A percentile compares a stretch with the other conserved stretches of the same genome.
Evolutionary conservation across 331 rosid species (phyloP).

Genomic region (Phaseolus coccineus): DNA sequence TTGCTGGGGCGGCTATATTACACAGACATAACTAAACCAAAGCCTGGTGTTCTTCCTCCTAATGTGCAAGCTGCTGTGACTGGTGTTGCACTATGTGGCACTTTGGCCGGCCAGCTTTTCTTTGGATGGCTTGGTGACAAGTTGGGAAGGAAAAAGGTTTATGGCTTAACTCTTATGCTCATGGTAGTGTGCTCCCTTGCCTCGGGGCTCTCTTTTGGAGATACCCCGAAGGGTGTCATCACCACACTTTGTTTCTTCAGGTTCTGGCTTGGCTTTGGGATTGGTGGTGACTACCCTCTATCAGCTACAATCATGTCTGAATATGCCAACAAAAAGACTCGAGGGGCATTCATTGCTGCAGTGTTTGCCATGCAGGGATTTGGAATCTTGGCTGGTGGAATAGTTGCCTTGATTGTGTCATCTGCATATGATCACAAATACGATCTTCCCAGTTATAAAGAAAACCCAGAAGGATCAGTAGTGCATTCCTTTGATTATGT

Average conservation of each 20-base stretch:
- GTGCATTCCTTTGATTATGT: slow-evolving; percentile 68
- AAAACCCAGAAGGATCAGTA: slow-evolving; percentile 31
- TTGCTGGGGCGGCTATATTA: slow-evolving; percentile 82
- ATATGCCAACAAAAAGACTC: slow-evolving; percentile 88
- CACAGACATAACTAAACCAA: slow-evolving; percentile 32
- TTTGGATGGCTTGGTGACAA: slow-evolving; percentile 98
- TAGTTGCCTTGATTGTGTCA: slow-evolving; percentile 68
- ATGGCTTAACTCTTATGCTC: slow-evolving; percentile 75
- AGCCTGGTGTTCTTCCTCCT: slow-evolving; percentile 81
- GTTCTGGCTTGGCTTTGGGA: slow-evolving; percentile 97
- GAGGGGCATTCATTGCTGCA: slow-evolving; percentile 91
- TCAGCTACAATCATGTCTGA: slow-evolving; percentile 98
- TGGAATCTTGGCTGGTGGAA: slow-evolving; percentile 87
- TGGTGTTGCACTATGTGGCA: slow-evolving; percentile 85
- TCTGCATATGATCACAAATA: slow-evolving; percentile 57
- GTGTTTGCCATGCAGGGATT: slow-evolving; percentile 98
- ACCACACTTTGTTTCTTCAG: slow-evolving; percentile 83
- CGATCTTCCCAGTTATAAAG: slow-evolving; percentile 55
- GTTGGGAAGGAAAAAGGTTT: slow-evolving; percentile 79
- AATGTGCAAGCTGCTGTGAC: slow-evolving; percentile 73
- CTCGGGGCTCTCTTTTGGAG: slow-evolving; percentile 75
- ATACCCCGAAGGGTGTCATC: slow-evolving; percentile 52
- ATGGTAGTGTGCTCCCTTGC: slow-evolving; percentile 79
- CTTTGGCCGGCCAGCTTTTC: slow-evolving; percentile 84
- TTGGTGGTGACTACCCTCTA: slow-evolving; percentile 95